Conservation (phyloP, 768 basidiomycete genomes). For the Hericium coralloides region DNA sequence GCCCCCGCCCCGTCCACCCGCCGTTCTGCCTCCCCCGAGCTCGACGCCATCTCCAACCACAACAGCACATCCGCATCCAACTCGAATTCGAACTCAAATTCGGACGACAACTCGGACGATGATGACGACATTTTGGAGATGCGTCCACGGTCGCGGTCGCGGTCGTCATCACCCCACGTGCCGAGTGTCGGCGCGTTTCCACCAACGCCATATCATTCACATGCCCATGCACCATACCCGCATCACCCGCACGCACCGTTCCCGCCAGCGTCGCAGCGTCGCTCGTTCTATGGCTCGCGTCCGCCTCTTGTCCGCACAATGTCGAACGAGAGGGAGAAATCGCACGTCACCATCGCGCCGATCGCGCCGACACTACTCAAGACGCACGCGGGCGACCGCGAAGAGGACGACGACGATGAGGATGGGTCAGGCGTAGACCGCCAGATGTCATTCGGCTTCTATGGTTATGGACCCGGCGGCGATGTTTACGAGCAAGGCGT, state of each 20-base stretch:
- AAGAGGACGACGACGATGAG: slow-evolving; percentile 21
- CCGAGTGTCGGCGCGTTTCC: not conserved
- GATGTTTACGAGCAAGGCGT: too few relatives aligned
- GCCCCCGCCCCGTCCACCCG: slow-evolving; percentile 12
- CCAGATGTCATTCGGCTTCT: not conserved
- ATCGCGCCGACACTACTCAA: slow-evolving; percentile 84
- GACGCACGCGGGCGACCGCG: slow-evolving; percentile 42
- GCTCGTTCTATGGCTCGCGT: slow-evolving; percentile 12
- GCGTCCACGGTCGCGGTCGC: slow-evolving; percentile 32
- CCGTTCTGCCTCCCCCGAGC: slow-evolving; percentile 14
- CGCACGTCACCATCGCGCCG: slow-evolving; percentile 60
- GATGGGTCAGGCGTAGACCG: slow-evolving; percentile 22
- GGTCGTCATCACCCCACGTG: slow-evolving; percentile 26
- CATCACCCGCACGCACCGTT: slow-evolving; percentile 13
- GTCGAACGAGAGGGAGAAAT: slow-evolving; percentile 27
- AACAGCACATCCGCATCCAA: not conserved
- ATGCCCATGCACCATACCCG: slow-evolving; percentile 7
- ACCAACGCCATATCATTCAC: not conserved
- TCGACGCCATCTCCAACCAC: slow-evolving; percentile 14
- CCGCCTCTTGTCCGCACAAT: slow-evolving; percentile 23
- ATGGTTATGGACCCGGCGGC: slow-evolving; percentile 19
- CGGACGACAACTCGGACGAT: slow-evolving; percentile 22
- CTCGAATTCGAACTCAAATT: not conserved
- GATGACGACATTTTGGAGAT: slow-evolving; percentile 60
- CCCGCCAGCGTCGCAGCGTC: too few relatives aligned